Conservation (phyloP, 495 filamentous ascomycete species). For the Aspergillus conjunctus region DNA sequence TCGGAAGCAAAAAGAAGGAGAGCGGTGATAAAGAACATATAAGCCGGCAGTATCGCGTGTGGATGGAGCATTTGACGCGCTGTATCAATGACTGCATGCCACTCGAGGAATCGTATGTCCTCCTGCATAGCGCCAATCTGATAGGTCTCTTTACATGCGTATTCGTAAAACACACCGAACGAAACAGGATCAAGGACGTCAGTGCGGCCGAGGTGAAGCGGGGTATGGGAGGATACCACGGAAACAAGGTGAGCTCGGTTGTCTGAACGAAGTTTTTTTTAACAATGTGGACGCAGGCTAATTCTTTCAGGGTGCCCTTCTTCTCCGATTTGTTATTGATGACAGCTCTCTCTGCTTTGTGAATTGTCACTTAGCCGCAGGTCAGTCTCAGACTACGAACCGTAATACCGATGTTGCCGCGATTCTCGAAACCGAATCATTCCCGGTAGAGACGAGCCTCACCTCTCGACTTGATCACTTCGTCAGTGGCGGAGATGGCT, state of each 20-base stretch:
- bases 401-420: conserved; percentile 92
- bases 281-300: conserved; percentile 12
- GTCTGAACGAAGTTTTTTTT: neutral
- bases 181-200: conserved; percentile 73
- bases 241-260: conserved; percentile 72
- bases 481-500: conserved; percentile 87
- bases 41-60: conserved; percentile 95
- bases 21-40: conserved; percentile 86
- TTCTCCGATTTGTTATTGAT: conserved; percentile 86
- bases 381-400: conserved; percentile 83
- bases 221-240: conserved; percentile 89
- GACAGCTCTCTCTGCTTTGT: conserved; percentile 93
- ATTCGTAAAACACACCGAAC: conserved; percentile 81
- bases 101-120: conserved; percentile 72
- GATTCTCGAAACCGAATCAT: conserved; percentile 75
- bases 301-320: conserved; percentile 71
- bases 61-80: conserved; percentile 84
- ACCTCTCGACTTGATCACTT: conserved; percentile 70
- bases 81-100: conserved; percentile 83
- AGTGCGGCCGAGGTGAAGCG: conserved; percentile 84
- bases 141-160: conserved; percentile 95
- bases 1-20: conserved; percentile 81
- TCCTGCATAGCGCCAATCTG: conserved; percentile 84
- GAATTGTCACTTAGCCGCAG: conserved; percentile 96
- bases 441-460: conserved; percentile 67